These are phyloP conservation scores for Ganoderma leucocontextum DNA, from an alignment of 1,284 basidiomycete genomes.

Conservation along the genomic window DNA sequence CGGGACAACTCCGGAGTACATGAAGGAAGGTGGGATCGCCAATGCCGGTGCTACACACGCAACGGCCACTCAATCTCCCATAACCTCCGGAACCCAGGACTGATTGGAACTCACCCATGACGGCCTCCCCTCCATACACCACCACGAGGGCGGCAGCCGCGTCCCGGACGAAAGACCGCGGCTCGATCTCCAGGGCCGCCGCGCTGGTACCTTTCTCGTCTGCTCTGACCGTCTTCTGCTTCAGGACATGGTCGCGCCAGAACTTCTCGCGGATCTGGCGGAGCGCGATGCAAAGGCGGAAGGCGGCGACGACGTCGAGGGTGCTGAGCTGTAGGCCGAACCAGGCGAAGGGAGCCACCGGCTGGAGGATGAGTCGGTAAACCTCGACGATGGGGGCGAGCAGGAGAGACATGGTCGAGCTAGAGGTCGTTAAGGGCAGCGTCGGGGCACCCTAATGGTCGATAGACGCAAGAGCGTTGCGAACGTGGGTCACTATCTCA, in stretches of 20 bases:
- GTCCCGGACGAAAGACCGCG: constrained; percentile 64
- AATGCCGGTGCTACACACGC: constrained; percentile 63
- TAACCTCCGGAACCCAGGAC: not conserved
- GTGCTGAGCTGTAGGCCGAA: constrained; percentile 65
- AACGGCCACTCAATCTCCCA: not conserved
- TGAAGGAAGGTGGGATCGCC: constrained; percentile 71
- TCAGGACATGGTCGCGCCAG: constrained; percentile 50
- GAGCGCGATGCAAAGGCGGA: constrained; percentile 72
- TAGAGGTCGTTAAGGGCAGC: not conserved
- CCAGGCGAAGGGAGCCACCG: constrained; percentile 75
- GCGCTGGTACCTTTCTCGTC: constrained; percentile 26
- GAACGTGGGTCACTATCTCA: not conserved
- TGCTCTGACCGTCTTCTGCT: constrained; percentile 27
- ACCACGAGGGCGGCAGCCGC: constrained; percentile 65
- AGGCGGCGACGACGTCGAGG: constrained; percentile 69
- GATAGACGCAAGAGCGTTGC: constrained; percentile 6
- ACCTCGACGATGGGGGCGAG: constrained; percentile 56
- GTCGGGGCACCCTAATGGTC: not conserved
- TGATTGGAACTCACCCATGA: constrained; percentile 55
- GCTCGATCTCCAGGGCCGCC: constrained; percentile 47
- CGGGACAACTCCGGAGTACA: constrained; percentile 68
- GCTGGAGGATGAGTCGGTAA: constrained; percentile 62
- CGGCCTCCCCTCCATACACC: constrained; percentile 78
- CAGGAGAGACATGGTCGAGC: constrained; percentile 35
- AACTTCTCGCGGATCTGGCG: constrained; percentile 69